Evolutionary conservation across 2,329 filamentous ascomycete genomes (phyloP), one percentile per base, ranked within the genome.

Genomic region (Chalaropsis ovoidea): DNA sequence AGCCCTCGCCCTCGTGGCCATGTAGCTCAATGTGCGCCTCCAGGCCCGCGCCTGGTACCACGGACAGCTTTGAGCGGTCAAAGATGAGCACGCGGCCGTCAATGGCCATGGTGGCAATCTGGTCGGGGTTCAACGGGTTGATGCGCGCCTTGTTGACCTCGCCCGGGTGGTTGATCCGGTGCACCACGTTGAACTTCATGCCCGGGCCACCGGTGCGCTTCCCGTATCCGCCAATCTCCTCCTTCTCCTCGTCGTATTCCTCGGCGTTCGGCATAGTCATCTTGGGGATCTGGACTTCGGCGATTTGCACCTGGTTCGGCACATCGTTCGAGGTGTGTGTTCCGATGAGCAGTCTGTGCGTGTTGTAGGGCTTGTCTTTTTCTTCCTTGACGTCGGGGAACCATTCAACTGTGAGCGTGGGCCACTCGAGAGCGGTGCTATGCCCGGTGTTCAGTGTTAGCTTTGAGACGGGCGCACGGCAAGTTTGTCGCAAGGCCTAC

Each of bases 61-160:
- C 84, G 61, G 87, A 87, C 74, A 97, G 93, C 81, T 96, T 97
- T 64, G 93, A 95, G 70, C 93, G 87, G 77, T 99, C 94, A 77
- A 95, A 99, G 70, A 99, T 86, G 74, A 97, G 85, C 52, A 96
- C 89, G 70, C 86, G 87, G 69, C 90, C 89, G 74, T 96, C 89
- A 7, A 90, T 85, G 69, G 90, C 91, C 77, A 96, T 86, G 0
- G 94, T 96, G 2, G 94, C 94, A 71, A 99, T 95, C 67, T 99
- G 86, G 72, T 99, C 91, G 4, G 93, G 91, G 73, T 99, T 99
- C 75, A 97, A 93, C 13, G 94, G 94, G 76, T 96, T 92, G 74
- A 97, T 97, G 70, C 94, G 87, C 17, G 94, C 95, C 79, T 97
- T 99, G 81, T 99, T 99, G 74, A 99, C 91, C 76, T 99, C 94